Evolutionary conservation across 2,329 filamentous ascomycete genomes (phyloP).

Genomic region (Pestalotiopsis sp.): DNA sequence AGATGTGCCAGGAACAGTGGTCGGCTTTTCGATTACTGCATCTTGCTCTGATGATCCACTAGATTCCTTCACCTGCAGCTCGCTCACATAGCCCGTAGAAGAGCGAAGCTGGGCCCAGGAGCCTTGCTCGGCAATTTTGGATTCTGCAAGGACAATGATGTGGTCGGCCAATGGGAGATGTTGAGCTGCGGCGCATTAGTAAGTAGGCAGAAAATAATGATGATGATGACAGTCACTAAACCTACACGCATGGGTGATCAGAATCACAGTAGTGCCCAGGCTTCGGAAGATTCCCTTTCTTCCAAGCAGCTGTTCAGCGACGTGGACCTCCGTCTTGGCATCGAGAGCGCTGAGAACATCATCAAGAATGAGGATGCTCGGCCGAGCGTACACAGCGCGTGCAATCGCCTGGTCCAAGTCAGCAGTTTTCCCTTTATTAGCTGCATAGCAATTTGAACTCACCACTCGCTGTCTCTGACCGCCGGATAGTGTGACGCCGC

Average conservation of each 20-base stretch:
- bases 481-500: conserved; percentile 30
- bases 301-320: conserved; percentile 33
- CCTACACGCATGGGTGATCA: conserved; percentile 6
- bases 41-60: neutral
- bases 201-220: neutral
- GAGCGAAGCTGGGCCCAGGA: neutral
- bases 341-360: conserved; percentile 40
- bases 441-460: conserved; percentile 2
- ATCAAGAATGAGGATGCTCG: conserved; percentile 34
- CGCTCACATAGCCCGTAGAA: neutral
- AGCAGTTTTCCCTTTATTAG: neutral
- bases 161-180: conserved; percentile 6
- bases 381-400: conserved; percentile 34
- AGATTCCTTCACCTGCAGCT: conserved; percentile 2
- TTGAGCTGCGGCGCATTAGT: neutral
- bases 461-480: conserved; percentile 33
- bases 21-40: neutral
- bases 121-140: neutral
- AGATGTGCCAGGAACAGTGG: neutral
- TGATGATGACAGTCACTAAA: neutral
- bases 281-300: conserved; percentile 30
- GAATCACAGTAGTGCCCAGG: conserved; percentile 29
- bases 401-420: conserved; percentile 34
- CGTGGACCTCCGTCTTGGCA: conserved; percentile 31
- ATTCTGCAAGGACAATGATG: conserved; percentile 1